Evolutionary conservation across 108 stramenopile genomes (phyloP), one percentile per base, ranked within the genome.

Genomic region (Stephanodiscus triporus): DNA sequence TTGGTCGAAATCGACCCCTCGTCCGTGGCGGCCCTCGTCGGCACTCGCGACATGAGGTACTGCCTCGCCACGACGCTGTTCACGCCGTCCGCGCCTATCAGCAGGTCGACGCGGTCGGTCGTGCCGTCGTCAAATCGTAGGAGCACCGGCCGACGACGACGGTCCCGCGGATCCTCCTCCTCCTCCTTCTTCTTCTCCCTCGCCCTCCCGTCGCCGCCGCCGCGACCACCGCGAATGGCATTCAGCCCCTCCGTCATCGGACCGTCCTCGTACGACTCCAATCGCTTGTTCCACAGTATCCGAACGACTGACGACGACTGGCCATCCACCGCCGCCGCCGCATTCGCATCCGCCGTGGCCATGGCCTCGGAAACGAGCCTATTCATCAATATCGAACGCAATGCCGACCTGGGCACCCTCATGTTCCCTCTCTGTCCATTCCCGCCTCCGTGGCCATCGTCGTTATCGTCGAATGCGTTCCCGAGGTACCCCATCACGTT

Each of bases 21-120:
- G 32, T 5, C 5, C 32, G 32, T 5, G 4, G 6, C 17, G 4
- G 6, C 10, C 16, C n/a, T 13, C 24, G 60, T 14, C 22, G 82
- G 70, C 9, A 73, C n/a, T 48, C 24, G 37, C 26, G 60, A 75
- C 10, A 63, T 70, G 11, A 72, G 75, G 62, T 84, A 83, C 26
- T 82, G 75, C 38, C 74, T 64, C 17, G 90, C 72, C 29, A 92
- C 84, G 5, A 78, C 57, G 63, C 89, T 90, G 40, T 91, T 89
- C 23, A 95, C 88, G 9, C 94, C 94, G 83, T 95, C 94, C 0
- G 94, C 91, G 9, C 88, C 94, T 16, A 95, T 76, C 1, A 95
- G 67, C 81, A 92, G 82, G 54, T 95, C 90, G 16, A 86, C 89
- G 13, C 66, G 54, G 24, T 73, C 78, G 9, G 66, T 68, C 11